These are phyloP conservation scores for Trypanosoma congolense DNA, from an alignment of 208 protist species.

Conservation along the genomic window DNA sequence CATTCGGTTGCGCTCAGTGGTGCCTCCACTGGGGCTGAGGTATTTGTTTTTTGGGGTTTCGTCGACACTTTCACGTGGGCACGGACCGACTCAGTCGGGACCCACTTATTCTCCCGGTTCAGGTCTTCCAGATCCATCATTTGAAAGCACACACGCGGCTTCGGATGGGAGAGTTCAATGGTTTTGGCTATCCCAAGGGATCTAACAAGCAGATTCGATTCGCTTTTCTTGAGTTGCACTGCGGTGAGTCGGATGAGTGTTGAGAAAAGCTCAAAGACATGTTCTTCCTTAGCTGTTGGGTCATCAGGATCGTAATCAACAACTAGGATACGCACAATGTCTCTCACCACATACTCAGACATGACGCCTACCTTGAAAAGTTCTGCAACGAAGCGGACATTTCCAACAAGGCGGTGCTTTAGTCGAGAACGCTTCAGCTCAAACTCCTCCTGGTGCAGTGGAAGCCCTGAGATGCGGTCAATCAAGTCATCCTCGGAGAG, in stretches of 20 bases:
- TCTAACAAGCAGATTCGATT: slow-evolving; percentile 33
- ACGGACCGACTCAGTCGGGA: slow-evolving; percentile 25
- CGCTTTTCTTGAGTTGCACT: slow-evolving; percentile 30
- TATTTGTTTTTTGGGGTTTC: neutral
- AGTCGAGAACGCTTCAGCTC: slow-evolving; percentile 58
- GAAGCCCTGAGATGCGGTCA: slow-evolving; percentile 58
- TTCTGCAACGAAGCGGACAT: slow-evolving; percentile 84
- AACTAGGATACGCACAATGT: slow-evolving; percentile 63
- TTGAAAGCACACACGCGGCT: slow-evolving; percentile 63
- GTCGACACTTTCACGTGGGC: slow-evolving; percentile 14
- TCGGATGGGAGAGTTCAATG: slow-evolving; percentile 59
- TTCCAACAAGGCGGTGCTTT: slow-evolving; percentile 75
- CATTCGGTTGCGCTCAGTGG: slow-evolving; percentile 15
- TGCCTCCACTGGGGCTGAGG: neutral
- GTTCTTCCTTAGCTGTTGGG: slow-evolving; percentile 48
- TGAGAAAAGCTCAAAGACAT: slow-evolving; percentile 76
- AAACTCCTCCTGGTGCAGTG: slow-evolving; percentile 60
- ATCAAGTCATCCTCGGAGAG: slow-evolving; percentile 63
- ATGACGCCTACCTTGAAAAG: slow-evolving; percentile 73
- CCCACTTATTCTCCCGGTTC: slow-evolving; percentile 44
- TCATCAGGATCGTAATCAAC: slow-evolving; percentile 43
- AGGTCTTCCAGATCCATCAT: slow-evolving; percentile 81
- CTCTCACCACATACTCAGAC: slow-evolving; percentile 47
- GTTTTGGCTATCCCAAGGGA: slow-evolving; percentile 53
- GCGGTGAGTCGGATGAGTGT: slow-evolving; percentile 54